Evolutionary conservation across 1,284 basidiomycete genomes (phyloP).

Genomic region (Paramarasmius palmivorus): DNA sequence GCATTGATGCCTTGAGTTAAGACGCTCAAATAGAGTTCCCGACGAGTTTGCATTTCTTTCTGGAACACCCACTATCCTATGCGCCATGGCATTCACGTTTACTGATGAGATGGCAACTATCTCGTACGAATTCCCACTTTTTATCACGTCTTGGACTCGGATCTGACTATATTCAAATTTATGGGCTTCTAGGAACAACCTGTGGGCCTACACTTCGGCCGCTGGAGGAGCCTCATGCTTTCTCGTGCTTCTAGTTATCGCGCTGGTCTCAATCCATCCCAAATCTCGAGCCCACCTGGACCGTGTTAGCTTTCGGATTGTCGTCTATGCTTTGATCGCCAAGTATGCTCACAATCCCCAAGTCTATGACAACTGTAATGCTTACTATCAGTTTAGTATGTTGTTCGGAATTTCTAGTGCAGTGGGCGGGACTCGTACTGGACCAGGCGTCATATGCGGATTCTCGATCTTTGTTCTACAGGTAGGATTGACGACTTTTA

Average conservation of each 20-base stretch:
- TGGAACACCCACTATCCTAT: too few relatives aligned
- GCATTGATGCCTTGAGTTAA: too few relatives aligned
- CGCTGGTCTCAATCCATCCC: conserved; percentile 14
- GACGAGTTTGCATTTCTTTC: too few relatives aligned
- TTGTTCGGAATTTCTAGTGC: conserved; percentile 20
- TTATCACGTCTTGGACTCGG: not conserved
- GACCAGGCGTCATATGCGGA: conserved; percentile 14
- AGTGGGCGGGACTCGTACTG: conserved; percentile 15
- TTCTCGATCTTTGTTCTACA: conserved; percentile 19
- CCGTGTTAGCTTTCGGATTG: conserved; percentile 20
- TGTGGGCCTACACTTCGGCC: conserved; percentile 19
- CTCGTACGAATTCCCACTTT: conserved; percentile 10
- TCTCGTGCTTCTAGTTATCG: conserved; percentile 16
- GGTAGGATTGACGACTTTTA: conserved; percentile 4
- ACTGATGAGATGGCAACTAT: conserved; percentile 9
- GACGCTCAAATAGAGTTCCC: too few relatives aligned
- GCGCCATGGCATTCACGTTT: conserved; percentile 12
- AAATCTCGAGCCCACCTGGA: conserved; percentile 18
- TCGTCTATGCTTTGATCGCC: conserved; percentile 16
- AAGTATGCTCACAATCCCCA: conserved; percentile 16
- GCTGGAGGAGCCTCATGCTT: conserved; percentile 21
- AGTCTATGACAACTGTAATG: conserved; percentile 3
- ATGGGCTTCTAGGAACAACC: conserved; percentile 12
- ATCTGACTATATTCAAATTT: not conserved
- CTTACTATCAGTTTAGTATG: conserved; percentile 12